Conservation (phyloP, 2,329 filamentous ascomycete genomes). For the Fonsecaea pugnacius region DNA sequence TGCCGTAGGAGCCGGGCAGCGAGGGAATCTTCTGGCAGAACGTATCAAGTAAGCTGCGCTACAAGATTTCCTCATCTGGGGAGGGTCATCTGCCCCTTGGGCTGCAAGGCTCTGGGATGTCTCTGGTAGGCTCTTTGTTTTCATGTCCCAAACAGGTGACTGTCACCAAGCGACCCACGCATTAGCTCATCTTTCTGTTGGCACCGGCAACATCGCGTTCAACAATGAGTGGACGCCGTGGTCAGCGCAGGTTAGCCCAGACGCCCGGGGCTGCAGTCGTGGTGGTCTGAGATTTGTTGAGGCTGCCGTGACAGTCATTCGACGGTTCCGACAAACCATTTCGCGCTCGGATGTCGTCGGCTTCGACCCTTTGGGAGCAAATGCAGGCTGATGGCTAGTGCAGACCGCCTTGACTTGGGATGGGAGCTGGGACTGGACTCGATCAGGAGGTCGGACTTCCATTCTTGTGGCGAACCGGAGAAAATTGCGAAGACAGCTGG, state of each 20-base stretch:
- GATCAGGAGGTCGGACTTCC: constrained; percentile 11
- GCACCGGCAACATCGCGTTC: constrained; percentile 15
- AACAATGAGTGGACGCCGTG: constrained; percentile 4
- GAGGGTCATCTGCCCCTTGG: constrained; percentile 19
- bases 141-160: constrained; percentile 14
- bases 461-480: constrained; percentile 11
- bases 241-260: not conserved
- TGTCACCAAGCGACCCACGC: constrained; percentile 17
- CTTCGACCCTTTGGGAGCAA: not conserved
- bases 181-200: constrained; percentile 6
- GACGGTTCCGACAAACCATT: constrained; percentile 3
- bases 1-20: not conserved
- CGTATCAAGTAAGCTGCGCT: constrained; percentile 13
- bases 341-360: constrained; percentile 19
- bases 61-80: constrained; percentile 15
- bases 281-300: constrained; percentile 28
- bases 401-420: constrained; percentile 5
- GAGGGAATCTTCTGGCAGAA: constrained; percentile 16
- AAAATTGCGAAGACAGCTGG: constrained; percentile 19
- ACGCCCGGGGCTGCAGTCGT: constrained; percentile 10
- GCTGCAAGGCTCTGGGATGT: constrained; percentile 23
- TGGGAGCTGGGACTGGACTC: constrained; percentile 6
- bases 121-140: constrained; percentile 1
- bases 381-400: constrained; percentile 9
- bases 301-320: constrained; percentile 1